Percentiles rank a stretch among this genome's conserved stretches.
Evolutionary conservation across 257 asterid genomes (phyloP).

Genomic region (Solanum sejunctum): DNA sequence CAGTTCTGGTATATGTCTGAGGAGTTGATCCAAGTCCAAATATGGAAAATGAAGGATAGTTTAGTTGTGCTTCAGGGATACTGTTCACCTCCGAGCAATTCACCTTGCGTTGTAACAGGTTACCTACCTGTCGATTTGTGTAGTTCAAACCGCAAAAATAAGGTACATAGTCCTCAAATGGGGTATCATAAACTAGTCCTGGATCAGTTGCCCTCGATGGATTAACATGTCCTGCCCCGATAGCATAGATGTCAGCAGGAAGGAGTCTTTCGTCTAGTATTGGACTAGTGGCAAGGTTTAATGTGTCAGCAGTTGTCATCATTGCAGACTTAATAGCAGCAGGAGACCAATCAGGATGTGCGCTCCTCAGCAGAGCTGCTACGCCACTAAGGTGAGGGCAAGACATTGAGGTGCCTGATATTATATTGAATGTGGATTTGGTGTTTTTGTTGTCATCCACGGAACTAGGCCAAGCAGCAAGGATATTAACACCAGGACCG

Average conservation of each 20-base stretch:
- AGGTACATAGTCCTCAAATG: constrained; percentile 26
- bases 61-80: constrained; percentile 14
- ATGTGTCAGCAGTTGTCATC: constrained; percentile 32
- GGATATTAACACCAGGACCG: constrained; percentile 47
- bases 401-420: constrained; percentile 48
- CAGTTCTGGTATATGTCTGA: constrained; percentile 23
- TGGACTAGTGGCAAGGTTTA: constrained; percentile 8
- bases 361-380: constrained; percentile 28
- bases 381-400: constrained; percentile 39
- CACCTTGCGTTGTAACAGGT: neutral
- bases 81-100: constrained; percentile 5
- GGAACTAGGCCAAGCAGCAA: constrained; percentile 37
- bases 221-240: constrained; percentile 39
- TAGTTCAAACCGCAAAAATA: constrained; percentile 38
- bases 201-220: constrained; percentile 31
- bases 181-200: constrained; percentile 37
- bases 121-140: constrained; percentile 10
- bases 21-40: neutral
- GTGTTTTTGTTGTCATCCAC: constrained; percentile 13
- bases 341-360: constrained; percentile 39
- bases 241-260: constrained; percentile 20
- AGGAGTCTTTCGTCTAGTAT: constrained; percentile 19
- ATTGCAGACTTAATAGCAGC: constrained; percentile 42
- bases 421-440: constrained; percentile 19
- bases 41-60: constrained; percentile 14